Evolutionary conservation across 192 early-diverging fungal species (phyloP).

Genomic region (Entomortierella beljakovae): DNA sequence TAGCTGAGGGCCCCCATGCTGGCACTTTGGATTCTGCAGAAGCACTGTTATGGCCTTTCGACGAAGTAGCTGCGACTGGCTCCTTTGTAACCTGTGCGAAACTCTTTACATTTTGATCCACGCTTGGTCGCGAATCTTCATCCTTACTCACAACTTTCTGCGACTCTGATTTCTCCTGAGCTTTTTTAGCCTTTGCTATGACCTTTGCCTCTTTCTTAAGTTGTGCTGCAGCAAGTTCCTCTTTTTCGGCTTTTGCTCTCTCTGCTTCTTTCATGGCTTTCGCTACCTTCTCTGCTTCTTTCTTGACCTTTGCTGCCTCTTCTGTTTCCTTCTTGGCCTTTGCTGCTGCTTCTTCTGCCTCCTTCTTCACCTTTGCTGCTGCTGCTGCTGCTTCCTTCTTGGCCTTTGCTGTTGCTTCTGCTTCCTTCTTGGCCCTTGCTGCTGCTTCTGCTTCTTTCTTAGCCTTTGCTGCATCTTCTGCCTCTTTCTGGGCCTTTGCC

Average conservation of each 20-base stretch:
- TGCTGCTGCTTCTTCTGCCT: slow-evolving; percentile 25
- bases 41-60: neutral
- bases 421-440: slow-evolving; percentile 11
- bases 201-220: neutral
- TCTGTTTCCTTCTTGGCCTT: slow-evolving; percentile 13
- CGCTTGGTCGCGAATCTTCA: too few species aligned
- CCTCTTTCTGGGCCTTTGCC: slow-evolving; percentile 9
- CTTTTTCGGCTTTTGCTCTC: slow-evolving; percentile 3
- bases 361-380: slow-evolving; percentile 17
- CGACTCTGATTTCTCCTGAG: neutral
- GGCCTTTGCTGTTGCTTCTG: slow-evolving; percentile 4
- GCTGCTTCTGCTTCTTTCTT: slow-evolving; percentile 26
- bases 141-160: neutral
- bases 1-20: slow-evolving; percentile 47
- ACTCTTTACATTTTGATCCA: too few species aligned
- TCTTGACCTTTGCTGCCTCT: slow-evolving; percentile 30
- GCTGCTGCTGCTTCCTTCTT: slow-evolving; percentile 19
- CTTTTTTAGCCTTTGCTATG: neutral
- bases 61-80: neutral
- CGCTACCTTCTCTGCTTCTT: slow-evolving; percentile 19
- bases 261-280: slow-evolving; percentile 18
- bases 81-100: neutral
- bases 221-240: too few species aligned
- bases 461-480: slow-evolving; percentile 5
- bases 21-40: slow-evolving; percentile 23